Percentiles rank a stretch among this genome's conserved stretches.
Conservation (phyloP, 208 protist species). For the Trypanosoma avium region DNA sequence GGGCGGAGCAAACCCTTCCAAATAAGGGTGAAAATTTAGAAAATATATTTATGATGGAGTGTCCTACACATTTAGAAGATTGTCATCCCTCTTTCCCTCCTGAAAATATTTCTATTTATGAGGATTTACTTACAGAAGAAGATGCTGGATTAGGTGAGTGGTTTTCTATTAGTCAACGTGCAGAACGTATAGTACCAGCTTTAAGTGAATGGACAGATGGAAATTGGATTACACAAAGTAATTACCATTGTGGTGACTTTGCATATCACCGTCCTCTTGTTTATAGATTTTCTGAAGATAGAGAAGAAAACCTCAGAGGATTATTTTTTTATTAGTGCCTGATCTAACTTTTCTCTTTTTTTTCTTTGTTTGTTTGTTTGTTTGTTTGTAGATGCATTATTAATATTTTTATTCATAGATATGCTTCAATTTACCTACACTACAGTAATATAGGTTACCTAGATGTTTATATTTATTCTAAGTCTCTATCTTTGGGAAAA, state of each 20-base stretch:
- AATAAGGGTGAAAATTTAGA: constrained; percentile 9
- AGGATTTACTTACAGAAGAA: constrained; percentile 10
- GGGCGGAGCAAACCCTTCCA: background rate
- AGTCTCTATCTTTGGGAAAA: no score
- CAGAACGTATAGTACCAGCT: constrained; percentile 22
- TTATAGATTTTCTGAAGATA: background rate
- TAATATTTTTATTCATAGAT: no score
- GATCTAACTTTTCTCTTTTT: background rate
- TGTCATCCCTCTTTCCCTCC: background rate
- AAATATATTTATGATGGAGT: background rate
- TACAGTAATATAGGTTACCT: no score
- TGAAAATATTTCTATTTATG: background rate
- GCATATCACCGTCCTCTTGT: constrained; percentile 24
- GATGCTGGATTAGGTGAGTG: background rate
- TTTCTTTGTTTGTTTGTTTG: no score
- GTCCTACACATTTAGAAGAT: background rate
- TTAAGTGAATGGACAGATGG: constrained; percentile 14
- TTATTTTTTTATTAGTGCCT: background rate
- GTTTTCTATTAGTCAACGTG: constrained; percentile 9
- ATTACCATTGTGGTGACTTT: constrained; percentile 22
- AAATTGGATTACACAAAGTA: constrained; percentile 6
- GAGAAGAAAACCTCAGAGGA: background rate
- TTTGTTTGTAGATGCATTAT: no score
- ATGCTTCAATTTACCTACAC: no score
- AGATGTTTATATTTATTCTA: no score